Conservation (phyloP, 495 filamentous ascomycete species). For the Physcia stellaris region DNA sequence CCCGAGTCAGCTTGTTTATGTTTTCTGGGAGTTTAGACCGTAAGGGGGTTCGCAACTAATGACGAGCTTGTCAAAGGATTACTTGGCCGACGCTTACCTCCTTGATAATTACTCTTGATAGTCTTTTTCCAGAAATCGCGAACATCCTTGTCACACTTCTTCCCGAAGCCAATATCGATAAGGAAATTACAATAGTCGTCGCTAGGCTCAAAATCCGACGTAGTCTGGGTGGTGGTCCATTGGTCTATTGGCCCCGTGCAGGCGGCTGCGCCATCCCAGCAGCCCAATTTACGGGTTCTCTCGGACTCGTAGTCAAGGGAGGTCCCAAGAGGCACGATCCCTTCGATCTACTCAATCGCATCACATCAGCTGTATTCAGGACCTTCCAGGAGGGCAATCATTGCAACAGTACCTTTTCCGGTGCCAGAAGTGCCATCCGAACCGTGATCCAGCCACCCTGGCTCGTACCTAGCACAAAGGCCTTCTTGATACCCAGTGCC, state of each 20-base stretch:
- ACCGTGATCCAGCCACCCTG: conserved; percentile 50
- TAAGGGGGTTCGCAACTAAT: too few species aligned
- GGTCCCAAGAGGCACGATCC: conserved; percentile 47
- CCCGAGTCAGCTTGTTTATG: too few species aligned
- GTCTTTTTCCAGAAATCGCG: conserved; percentile 37
- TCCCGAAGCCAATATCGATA: conserved; percentile 41
- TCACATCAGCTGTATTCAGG: too few species aligned
- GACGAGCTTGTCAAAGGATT: too few species aligned
- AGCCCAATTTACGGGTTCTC: conserved; percentile 34
- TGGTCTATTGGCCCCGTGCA: conserved; percentile 28
- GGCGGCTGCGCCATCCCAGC: conserved; percentile 39
- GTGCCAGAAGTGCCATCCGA: conserved; percentile 44
- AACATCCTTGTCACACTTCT: conserved; percentile 23
- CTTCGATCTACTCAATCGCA: too few species aligned
- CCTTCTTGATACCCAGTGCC: conserved; percentile 37
- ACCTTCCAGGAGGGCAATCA: too few species aligned
- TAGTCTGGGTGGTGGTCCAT: conserved; percentile 30
- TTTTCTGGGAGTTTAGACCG: too few species aligned
- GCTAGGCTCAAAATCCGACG: conserved; percentile 38
- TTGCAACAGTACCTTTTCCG: conserved; percentile 44
- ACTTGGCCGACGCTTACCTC: too few species aligned
- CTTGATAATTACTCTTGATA: conserved; percentile 41
- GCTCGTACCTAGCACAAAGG: conserved; percentile 44
- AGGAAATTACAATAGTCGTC: conserved; percentile 42
- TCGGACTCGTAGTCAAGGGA: conserved; percentile 49